A percentile compares a stretch with the other conserved stretches of the same genome.
These are phyloP conservation scores for Erodium trifolium DNA, from an alignment of 441 rosid species.

Conservation along the genomic window DNA sequence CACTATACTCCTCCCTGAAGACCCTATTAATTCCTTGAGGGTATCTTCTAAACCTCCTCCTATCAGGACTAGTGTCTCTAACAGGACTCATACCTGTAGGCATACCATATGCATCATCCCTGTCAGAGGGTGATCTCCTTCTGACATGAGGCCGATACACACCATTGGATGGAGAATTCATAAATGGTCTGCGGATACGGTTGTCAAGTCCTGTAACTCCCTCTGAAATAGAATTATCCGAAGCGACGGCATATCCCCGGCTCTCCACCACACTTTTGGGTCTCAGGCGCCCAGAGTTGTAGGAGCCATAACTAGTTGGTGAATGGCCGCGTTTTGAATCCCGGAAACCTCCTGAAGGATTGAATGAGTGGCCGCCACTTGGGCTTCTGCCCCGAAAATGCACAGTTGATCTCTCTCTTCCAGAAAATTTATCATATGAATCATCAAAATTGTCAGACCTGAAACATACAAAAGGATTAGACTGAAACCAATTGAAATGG, in stretches of 20 bases:
- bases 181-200: conserved; percentile 28
- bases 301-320: conserved; percentile 21
- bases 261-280: conserved; percentile 28
- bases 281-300: conserved; percentile 26
- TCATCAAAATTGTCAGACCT: conserved; percentile 26
- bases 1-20: conserved; percentile 29
- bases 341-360: conserved; percentile 22
- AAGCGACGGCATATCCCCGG: conserved; percentile 24
- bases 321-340: conserved; percentile 28
- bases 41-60: conserved; percentile 33
- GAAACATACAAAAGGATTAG: conserved; percentile 20
- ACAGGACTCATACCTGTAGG: conserved; percentile 20
- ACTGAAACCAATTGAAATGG: conserved; percentile 1
- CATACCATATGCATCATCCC: conserved; percentile 23
- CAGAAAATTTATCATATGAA: conserved; percentile 22
- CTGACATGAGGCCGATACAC: conserved; percentile 25
- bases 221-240: conserved; percentile 26
- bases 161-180: conserved; percentile 24
- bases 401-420: conserved; percentile 29
- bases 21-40: conserved; percentile 23
- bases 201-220: conserved; percentile 27
- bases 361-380: conserved; percentile 23
- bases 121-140: conserved; percentile 25
- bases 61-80: conserved; percentile 33
- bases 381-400: conserved; percentile 30